phyloP scores from a whole-genome alignment of 2,329 filamentous ascomycete genomes.

The Epichloe uncinata region DNA sequence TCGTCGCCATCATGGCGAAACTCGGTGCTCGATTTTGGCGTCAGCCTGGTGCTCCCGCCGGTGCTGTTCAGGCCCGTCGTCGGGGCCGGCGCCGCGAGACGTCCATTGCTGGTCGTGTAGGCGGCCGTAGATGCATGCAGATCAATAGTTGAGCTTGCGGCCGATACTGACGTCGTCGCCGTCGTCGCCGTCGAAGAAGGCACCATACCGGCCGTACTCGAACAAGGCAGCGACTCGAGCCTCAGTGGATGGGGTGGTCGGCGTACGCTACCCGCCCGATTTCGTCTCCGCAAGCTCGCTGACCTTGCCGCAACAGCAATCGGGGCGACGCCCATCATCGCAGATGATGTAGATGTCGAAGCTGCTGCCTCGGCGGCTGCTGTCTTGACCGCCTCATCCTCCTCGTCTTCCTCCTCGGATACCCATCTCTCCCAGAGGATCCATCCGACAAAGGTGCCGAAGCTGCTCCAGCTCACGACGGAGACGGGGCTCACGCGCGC shows the following conservation, averaged over 20 bases:
- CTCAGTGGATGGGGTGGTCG: conserved; percentile 19
- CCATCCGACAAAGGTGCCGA: conserved; percentile 79
- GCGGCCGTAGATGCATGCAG: conserved; percentile 14
- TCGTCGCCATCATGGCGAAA: conserved; percentile 11
- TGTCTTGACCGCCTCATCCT: conserved; percentile 26
- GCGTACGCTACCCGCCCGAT: conserved; percentile 24
- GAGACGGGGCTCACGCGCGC: conserved; percentile 81
- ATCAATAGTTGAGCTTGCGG: conserved; percentile 35
- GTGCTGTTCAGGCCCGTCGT: conserved; percentile 29
- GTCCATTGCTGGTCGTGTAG: conserved; percentile 17
- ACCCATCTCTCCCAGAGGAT: conserved; percentile 86
- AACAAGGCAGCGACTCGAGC: conserved; percentile 13
- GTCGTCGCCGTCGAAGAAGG: conserved; percentile 12
- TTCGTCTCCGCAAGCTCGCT: conserved; percentile 20
- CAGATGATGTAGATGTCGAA: neutral
- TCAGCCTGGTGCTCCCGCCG: conserved; percentile 7
- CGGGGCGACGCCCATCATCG: neutral
- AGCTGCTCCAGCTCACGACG: conserved; percentile 72
- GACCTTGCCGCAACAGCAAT: conserved; percentile 11
- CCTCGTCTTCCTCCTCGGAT: conserved; percentile 48
- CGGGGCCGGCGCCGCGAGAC: conserved; percentile 35
- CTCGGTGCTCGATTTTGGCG: conserved; percentile 18
- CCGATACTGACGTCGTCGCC: conserved; percentile 14
- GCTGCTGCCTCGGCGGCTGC: conserved; percentile 12
- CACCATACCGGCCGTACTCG: conserved; percentile 9